Percentiles rank a stretch among this genome's conserved stretches.
Conservation (phyloP, 2,329 filamentous ascomycete genomes). For the Ophiostoma ulmi region DNA sequence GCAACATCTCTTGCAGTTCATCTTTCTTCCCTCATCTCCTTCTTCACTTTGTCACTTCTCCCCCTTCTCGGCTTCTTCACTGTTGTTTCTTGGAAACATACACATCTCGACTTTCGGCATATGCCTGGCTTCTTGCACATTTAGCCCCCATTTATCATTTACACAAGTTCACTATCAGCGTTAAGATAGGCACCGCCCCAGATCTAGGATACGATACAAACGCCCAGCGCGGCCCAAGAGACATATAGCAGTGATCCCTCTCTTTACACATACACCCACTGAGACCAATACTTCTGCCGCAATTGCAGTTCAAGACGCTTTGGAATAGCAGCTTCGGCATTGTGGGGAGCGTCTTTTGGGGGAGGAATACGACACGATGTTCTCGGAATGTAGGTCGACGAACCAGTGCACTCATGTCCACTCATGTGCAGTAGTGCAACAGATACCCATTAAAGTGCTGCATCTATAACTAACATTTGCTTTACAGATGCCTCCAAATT, state of each 20-base stretch:
- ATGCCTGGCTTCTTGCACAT: background rate
- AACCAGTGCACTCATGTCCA: background rate
- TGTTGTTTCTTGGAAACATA: background rate
- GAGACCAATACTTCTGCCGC: background rate
- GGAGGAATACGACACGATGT: slow-evolving; percentile 13
- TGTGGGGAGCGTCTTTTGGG: slow-evolving; percentile 11
- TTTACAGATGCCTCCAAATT: slow-evolving; percentile 85
- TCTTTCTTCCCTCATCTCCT: background rate
- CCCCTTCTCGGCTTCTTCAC: background rate
- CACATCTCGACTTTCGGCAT: background rate
- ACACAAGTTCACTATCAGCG: background rate
- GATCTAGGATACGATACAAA: background rate
- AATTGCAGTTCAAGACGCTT: background rate
- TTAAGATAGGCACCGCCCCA: background rate
- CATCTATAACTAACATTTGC: background rate
- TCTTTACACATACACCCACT: background rate
- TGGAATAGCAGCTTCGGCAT: background rate
- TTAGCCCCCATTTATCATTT: background rate
- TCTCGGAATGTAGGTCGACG: slow-evolving; percentile 14
- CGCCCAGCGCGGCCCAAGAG: background rate
- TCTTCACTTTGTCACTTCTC: background rate
- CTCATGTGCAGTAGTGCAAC: background rate
- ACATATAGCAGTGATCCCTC: background rate
- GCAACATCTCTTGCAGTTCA: slow-evolving; percentile 15
- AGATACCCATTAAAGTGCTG: background rate